These are phyloP conservation scores for Arthroderma sp. DNA, from an alignment of 2,329 filamentous ascomycete genomes.

Conservation along the genomic window DNA sequence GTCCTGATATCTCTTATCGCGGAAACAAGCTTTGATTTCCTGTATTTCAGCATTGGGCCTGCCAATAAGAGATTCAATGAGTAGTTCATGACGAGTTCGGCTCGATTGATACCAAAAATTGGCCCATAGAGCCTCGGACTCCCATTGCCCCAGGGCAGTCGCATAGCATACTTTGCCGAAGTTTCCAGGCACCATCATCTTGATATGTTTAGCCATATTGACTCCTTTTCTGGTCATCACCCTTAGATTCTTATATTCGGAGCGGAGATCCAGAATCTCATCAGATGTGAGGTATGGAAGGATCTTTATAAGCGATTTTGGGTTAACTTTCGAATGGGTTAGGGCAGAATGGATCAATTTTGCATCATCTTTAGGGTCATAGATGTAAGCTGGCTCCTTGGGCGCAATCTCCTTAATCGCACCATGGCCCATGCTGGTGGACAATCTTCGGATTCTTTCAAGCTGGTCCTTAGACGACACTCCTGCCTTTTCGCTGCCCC, in stretches of 20 bases:
- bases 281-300: slow-evolving; percentile 74
- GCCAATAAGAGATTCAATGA: slow-evolving; percentile 90
- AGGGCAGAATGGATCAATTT: slow-evolving; percentile 64
- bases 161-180: slow-evolving; percentile 89
- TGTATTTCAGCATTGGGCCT: slow-evolving; percentile 76
- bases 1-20: slow-evolving; percentile 82
- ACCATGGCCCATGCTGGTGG: neutral
- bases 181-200: slow-evolving; percentile 38
- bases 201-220: slow-evolving; percentile 41
- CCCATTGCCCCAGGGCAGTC: slow-evolving; percentile 78
- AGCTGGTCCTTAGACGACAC: slow-evolving; percentile 11
- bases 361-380: slow-evolving; percentile 72
- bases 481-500: slow-evolving; percentile 19
- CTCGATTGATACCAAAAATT: slow-evolving; percentile 95
- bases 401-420: neutral
- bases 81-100: slow-evolving; percentile 68
- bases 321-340: slow-evolving; percentile 54
- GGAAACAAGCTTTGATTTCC: slow-evolving; percentile 76
- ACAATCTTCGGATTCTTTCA: neutral
- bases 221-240: slow-evolving; percentile 46
- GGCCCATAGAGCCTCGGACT: slow-evolving; percentile 92
- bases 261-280: slow-evolving; percentile 73
- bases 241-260: slow-evolving; percentile 80
- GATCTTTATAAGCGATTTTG: slow-evolving; percentile 64
- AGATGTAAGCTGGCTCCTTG: slow-evolving; percentile 43